Percentiles rank a stretch among this genome's conserved stretches.
These are phyloP conservation scores for Brassica nigra DNA, from an alignment of 345 rosid species.

Conservation along the genomic window DNA sequence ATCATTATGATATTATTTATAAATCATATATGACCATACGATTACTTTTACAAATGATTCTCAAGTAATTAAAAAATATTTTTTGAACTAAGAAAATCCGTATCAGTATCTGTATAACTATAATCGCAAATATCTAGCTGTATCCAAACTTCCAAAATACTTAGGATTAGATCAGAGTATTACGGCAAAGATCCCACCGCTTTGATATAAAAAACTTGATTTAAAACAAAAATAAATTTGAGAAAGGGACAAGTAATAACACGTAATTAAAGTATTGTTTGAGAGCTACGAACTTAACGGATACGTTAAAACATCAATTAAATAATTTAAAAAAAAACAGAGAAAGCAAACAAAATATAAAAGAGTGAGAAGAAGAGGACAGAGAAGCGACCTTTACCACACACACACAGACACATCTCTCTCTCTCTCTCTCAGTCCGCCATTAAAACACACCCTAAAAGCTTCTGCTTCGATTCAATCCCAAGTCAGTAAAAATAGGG, in stretches of 20 bases:
- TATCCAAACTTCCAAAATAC: conserved; percentile 8
- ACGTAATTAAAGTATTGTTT: conserved; percentile 29
- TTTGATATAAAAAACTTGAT: too few relatives aligned
- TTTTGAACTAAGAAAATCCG: too few relatives aligned
- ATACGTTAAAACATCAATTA: conserved; percentile 6
- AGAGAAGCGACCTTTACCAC: conserved; percentile 30
- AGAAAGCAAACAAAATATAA: conserved; percentile 31
- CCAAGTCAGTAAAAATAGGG: conserved; percentile 38
- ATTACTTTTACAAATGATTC: neutral
- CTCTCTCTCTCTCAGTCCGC: neutral
- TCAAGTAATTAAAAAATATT: neutral
- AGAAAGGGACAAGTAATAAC: neutral
- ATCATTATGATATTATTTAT: neutral
- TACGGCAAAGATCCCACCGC: conserved; percentile 11
- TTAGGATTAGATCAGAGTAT: neutral
- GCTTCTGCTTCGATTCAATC: conserved; percentile 29
- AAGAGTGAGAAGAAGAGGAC: conserved; percentile 39
- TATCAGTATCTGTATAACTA: too few relatives aligned
- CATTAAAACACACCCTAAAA: conserved; percentile 18
- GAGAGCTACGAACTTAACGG: conserved; percentile 32
- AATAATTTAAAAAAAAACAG: too few relatives aligned
- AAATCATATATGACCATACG: neutral
- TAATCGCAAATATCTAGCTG: neutral
- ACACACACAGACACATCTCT: conserved; percentile 6
- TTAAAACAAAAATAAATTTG: neutral